Percentiles rank a stretch among this genome's conserved stretches.
Conservation (phyloP, 2,329 filamentous ascomycete genomes). For the Hortaea werneckii region DNA sequence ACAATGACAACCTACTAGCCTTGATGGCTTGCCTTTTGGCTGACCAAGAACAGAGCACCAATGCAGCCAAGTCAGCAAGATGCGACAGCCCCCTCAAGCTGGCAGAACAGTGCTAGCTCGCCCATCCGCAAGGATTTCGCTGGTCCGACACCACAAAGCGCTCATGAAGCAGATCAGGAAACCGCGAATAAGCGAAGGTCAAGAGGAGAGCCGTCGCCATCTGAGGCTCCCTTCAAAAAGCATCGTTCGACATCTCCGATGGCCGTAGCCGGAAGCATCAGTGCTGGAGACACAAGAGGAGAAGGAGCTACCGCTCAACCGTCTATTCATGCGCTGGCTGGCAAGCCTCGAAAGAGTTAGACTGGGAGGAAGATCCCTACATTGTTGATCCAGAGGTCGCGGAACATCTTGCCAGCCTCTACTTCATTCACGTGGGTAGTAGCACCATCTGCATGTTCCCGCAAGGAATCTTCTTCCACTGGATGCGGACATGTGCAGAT, state of each 20-base stretch:
- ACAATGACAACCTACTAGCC: no score
- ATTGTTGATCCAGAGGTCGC: constrained; percentile 40
- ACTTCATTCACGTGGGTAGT: constrained; percentile 47
- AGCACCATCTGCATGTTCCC: constrained; percentile 49
- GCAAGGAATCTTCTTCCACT: constrained; percentile 41
- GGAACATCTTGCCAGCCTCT: constrained; percentile 44
- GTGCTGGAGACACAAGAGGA: no score
- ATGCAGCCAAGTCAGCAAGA: constrained; percentile 15
- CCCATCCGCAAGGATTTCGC: constrained; percentile 12
- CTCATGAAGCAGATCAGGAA: constrained; percentile 14
- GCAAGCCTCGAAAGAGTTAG: constrained; percentile 19
- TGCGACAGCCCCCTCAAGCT: constrained; percentile 10
- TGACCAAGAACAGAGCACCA: constrained; percentile 11
- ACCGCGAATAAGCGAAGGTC: constrained; percentile 16
- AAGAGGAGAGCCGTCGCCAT: constrained; percentile 15
- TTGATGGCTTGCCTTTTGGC: background rate
- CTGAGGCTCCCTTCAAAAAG: constrained; percentile 17
- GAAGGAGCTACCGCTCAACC: no score
- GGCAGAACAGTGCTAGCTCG: constrained; percentile 14
- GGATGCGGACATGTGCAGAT: constrained; percentile 40
- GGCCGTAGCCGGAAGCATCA: no score
- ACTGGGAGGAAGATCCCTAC: constrained; percentile 45
- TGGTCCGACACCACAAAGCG: constrained; percentile 8
- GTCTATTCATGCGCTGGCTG: background rate
- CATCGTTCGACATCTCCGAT: constrained; percentile 21